phyloP scores from a whole-genome alignment of 192 early-diverging fungal species.

The Backusella parvicylindrica region DNA sequence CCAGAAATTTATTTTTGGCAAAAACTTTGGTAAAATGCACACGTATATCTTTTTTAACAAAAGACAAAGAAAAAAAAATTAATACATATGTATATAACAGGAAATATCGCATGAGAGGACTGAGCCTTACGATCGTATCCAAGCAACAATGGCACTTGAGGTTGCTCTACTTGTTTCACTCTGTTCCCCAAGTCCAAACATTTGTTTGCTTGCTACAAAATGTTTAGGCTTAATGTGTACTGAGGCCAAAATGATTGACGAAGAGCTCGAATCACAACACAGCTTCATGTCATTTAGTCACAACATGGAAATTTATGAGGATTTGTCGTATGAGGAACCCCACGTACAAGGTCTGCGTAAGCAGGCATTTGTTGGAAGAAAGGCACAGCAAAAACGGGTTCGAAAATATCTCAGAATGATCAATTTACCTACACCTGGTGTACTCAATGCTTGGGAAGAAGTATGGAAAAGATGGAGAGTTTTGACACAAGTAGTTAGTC shows the following conservation, averaged over 20 bases:
- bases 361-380: slow-evolving; percentile 42
- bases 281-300: slow-evolving; percentile 19
- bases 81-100: slow-evolving; percentile 13
- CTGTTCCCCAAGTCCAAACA: slow-evolving; percentile 63
- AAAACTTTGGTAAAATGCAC: slow-evolving; percentile 32
- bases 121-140: slow-evolving; percentile 53
- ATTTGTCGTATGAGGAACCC: slow-evolving; percentile 60
- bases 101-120: slow-evolving; percentile 38
- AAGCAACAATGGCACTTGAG: slow-evolving; percentile 62
- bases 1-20: slow-evolving; percentile 48
- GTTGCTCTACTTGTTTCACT: slow-evolving; percentile 63
- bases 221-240: slow-evolving; percentile 68
- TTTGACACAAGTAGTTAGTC: slow-evolving; percentile 33
- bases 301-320: slow-evolving; percentile 50
- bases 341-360: slow-evolving; percentile 1
- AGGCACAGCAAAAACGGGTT: slow-evolving; percentile 72
- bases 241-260: slow-evolving; percentile 63
- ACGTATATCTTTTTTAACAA: too few relatives aligned
- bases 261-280: neutral
- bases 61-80: neutral
- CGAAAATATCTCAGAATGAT: slow-evolving; percentile 61
- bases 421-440: slow-evolving; percentile 60
- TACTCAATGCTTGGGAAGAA: slow-evolving; percentile 78
- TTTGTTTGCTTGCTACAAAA: slow-evolving; percentile 44
- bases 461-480: slow-evolving; percentile 69